A percentile compares a stretch with the other conserved stretches of the same genome.
Evolutionary conservation across 129 eudicot species (phyloP).

Genomic region (Centaurea solstitialis): DNA sequence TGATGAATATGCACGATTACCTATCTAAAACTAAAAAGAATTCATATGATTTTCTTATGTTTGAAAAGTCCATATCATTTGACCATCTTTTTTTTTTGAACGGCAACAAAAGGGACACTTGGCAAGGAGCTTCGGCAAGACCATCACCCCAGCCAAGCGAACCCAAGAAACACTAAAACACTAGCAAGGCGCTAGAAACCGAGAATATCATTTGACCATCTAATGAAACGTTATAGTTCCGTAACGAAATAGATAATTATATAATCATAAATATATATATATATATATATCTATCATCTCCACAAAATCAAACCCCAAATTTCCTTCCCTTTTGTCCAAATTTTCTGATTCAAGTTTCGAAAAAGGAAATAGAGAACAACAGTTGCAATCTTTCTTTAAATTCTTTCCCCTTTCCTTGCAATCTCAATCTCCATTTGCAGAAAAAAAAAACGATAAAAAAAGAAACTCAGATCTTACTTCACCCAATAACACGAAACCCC

Average conservation of each 20-base stretch:
- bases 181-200: no score
- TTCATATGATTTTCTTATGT: neutral
- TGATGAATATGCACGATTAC: no score
- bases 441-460: no score
- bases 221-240: neutral
- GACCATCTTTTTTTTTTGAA: no score
- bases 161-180: no score
- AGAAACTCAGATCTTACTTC: conserved; percentile 42
- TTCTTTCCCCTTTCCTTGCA: neutral
- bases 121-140: no score
- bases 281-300: neutral
- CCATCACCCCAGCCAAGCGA: no score
- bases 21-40: no score
- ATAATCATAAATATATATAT: no score
- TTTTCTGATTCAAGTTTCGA: conserved; percentile 13
- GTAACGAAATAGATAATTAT: neutral
- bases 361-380: neutral
- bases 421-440: conserved; percentile 20
- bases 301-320: neutral
- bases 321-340: neutral
- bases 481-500: conserved; percentile 27
- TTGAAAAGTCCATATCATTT: neutral
- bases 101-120: no score
- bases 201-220: no score
- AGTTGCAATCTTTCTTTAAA: neutral